These are phyloP conservation scores for Talaromyces sp. DNA, from an alignment of 2,329 filamentous ascomycete species.

Conservation along the genomic window DNA sequence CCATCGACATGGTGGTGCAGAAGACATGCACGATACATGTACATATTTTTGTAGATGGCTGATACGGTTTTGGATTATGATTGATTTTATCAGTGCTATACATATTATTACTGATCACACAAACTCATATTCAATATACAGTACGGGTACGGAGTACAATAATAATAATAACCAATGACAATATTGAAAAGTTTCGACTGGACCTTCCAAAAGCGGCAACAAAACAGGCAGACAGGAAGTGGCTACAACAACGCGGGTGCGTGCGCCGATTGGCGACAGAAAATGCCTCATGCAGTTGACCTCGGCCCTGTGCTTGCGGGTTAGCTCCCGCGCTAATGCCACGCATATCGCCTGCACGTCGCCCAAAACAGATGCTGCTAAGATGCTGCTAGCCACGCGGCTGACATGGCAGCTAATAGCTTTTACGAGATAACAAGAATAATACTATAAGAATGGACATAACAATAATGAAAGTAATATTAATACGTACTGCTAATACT, in stretches of 20 bases:
- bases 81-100: not conserved
- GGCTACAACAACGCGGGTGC: not conserved
- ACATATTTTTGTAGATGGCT: no score
- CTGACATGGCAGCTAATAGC: not conserved
- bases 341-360: slow-evolving; percentile 2
- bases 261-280: slow-evolving; percentile 1
- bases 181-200: no score
- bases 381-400: not conserved
- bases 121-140: not conserved
- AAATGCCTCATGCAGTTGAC: slow-evolving; percentile 6
- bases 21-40: no score
- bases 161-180: no score
- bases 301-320: no score
- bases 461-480: no score
- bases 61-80: no score
- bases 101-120: not conserved
- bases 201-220: slow-evolving; percentile 6
- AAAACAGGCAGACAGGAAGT: not conserved
- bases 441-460: not conserved
- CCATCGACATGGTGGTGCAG: no score
- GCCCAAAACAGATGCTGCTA: slow-evolving; percentile 5
- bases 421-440: not conserved
- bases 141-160: no score
- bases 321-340: not conserved
- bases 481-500: no score